Conservation (phyloP, 139 green algal genomes). For the Pseudopediastrum boryanum region DNA sequence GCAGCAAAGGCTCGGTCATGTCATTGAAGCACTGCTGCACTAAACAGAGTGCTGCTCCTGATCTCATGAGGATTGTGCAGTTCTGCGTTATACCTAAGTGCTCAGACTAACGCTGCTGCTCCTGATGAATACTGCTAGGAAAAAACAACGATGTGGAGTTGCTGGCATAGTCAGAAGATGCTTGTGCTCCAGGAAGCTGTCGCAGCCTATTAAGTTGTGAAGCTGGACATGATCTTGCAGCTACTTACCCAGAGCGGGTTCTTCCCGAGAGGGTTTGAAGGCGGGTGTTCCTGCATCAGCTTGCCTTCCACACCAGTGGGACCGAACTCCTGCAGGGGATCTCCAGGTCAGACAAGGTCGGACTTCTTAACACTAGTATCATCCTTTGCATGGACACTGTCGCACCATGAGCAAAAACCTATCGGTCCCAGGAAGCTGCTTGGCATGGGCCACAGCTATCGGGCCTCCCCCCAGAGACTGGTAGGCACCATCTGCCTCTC, state of each 20-base stretch:
- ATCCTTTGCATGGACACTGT: background rate
- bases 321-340: conserved; percentile 14
- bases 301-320: conserved; percentile 19
- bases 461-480: conserved; percentile 6
- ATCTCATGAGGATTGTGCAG: too few relatives aligned
- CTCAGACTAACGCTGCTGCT: too few relatives aligned
- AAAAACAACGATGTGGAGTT: background rate
- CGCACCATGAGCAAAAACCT: conserved; percentile 14
- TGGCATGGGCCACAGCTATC: conserved; percentile 11
- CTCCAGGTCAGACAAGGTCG: background rate
- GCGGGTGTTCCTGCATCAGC: conserved; percentile 20
- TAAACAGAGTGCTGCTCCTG: too few relatives aligned
- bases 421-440: conserved; percentile 19
- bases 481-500: background rate
- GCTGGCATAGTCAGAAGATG: background rate
- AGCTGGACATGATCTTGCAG: background rate
- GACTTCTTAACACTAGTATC: background rate
- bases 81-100: too few relatives aligned
- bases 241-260: conserved; percentile 5
- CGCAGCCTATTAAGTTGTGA: background rate
- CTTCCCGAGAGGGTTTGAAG: background rate
- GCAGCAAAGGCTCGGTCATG: background rate
- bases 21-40: too few relatives aligned
- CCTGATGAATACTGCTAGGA: background rate
- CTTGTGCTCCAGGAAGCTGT: background rate